Percentiles rank a stretch among this genome's conserved stretches.
phyloP scores from a whole-genome alignment of 345 rosid genomes.

The Gossypioides kirkii region DNA sequence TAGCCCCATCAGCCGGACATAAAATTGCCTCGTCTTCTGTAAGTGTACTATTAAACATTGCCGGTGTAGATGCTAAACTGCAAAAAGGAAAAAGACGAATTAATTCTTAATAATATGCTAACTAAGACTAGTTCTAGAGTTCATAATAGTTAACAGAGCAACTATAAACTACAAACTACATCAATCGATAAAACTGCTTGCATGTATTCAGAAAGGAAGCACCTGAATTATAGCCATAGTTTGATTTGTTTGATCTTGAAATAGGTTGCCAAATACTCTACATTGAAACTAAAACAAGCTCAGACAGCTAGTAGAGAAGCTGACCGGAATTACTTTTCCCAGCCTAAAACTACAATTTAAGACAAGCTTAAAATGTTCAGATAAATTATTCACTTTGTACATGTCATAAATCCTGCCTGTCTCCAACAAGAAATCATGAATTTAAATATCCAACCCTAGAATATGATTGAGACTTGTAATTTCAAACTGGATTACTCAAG shows the following conservation, averaged over 20 bases:
- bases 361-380: neutral
- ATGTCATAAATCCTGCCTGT: neutral
- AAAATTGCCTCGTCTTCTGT: constrained; percentile 55
- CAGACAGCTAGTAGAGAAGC: neutral
- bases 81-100: constrained; percentile 10
- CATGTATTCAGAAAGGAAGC: neutral
- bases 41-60: constrained; percentile 95
- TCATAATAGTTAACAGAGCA: constrained; percentile 3
- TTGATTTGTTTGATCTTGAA: neutral
- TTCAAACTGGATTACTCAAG: neutral
- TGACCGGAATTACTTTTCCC: neutral
- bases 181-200: neutral
- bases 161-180: neutral
- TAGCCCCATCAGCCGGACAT: constrained; percentile 96
- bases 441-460: neutral
- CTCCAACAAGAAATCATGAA: neutral
- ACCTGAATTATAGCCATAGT: constrained; percentile 5
- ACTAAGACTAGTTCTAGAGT: neutral
- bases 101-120: neutral
- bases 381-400: neutral
- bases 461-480: neutral
- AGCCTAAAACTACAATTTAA: neutral
- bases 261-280: neutral
- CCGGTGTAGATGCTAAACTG: constrained; percentile 98
- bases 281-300: neutral